phyloP scores from a whole-genome alignment of 2,329 filamentous ascomycete genomes.

The Alternaria alternata region DNA sequence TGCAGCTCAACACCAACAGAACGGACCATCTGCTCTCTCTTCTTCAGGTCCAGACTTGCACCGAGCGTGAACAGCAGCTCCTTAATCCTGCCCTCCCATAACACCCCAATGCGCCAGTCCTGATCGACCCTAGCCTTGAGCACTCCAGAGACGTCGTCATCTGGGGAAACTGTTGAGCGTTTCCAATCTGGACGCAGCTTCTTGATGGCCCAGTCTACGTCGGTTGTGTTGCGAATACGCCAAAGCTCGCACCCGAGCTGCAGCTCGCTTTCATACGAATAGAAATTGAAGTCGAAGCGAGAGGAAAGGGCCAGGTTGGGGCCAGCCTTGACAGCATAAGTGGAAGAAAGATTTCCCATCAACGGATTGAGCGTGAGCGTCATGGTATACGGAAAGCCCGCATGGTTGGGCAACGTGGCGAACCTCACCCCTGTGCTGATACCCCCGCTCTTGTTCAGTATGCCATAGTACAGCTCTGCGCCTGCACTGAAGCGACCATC shows the following conservation, averaged over 20 bases:
- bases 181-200: slow-evolving; percentile 55
- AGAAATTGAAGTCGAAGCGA: slow-evolving; percentile 95
- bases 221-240: slow-evolving; percentile 64
- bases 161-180: slow-evolving; percentile 45
- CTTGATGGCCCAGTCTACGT: slow-evolving; percentile 56
- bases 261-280: slow-evolving; percentile 96
- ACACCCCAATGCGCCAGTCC: slow-evolving; percentile 80
- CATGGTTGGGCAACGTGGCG: slow-evolving; percentile 80
- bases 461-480: slow-evolving; percentile 93
- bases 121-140: slow-evolving; percentile 91
- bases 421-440: slow-evolving; percentile 90
- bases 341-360: slow-evolving; percentile 91
- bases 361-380: slow-evolving; percentile 92
- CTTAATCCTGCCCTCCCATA: slow-evolving; percentile 95
- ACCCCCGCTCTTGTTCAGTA: slow-evolving; percentile 91
- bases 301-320: slow-evolving; percentile 85
- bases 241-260: slow-evolving; percentile 92
- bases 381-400: slow-evolving; percentile 89
- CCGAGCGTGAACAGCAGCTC: slow-evolving; percentile 92
- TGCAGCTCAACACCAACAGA: slow-evolving; percentile 81
- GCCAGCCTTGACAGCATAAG: slow-evolving; percentile 89
- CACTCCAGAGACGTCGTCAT: slow-evolving; percentile 80
- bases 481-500: slow-evolving; percentile 89
- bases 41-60: slow-evolving; percentile 81
- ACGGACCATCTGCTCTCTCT: slow-evolving; percentile 77